Evolutionary conservation across 1,139 yeast genomes (phyloP), one percentile per base, ranked within the genome.

Genomic region (Candida sojae): DNA sequence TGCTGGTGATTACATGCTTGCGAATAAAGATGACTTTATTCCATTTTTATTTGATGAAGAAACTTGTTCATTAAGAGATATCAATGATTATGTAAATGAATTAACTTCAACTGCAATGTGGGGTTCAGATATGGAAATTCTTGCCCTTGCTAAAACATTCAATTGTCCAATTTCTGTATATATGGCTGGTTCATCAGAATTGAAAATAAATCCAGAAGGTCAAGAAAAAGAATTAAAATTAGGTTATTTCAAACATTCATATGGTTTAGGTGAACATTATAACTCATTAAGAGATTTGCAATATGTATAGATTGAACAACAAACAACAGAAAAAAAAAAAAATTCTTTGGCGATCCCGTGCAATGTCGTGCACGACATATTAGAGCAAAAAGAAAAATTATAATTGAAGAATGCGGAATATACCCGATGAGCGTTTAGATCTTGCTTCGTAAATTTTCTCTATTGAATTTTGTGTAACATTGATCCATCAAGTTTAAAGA

Each of bases 81-180:
- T 92, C 28, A 85, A 80, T 35, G 80, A 79, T n/a, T 93, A 93
- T 63, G 78, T 90, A 7, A 66, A 71, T 1, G 86, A 85, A 55
- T 75, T 93, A 48, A 86, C 79, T 47, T 70, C 70, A 12, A 89
- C 97, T 0, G 84, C 96, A 0, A 81, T 89, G 75, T 93, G 99
- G 99, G 99, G 99, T 29, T 95, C 97, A 5, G 98, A 93, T 60
- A 74, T 91, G 73, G 99, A 93, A 69, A 83, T 92, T 17, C 64
- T 89, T 58, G 97, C 98, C 0, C 71, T 91, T 39, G 77, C 95
- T 0, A 77, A 82, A 51, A 80, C 79, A 8, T 88, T 77, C 59
- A 75, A 84, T 48, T 83, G 88, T 57, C 86, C 91, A 1, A 82
- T 92, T n/a, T 75, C 84, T 44, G 84, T 93, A 5, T 73, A 85